Base-by-base conservation (phyloP, 2,329 filamentous ascomycete species). In the Cordyceps cicadae region DNA sequence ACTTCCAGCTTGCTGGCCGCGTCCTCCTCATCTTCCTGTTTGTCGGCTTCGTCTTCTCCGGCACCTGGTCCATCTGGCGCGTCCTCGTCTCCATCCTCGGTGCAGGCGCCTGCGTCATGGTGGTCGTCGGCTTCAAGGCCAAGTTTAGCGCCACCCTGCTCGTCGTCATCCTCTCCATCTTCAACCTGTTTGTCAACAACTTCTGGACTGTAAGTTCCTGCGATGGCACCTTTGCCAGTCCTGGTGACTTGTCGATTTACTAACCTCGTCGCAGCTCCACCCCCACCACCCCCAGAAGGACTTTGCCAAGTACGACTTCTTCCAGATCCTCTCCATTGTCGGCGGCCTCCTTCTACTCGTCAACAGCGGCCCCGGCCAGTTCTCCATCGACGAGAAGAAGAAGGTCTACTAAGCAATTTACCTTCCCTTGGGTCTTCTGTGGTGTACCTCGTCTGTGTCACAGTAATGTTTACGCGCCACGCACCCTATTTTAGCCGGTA, bases 281-380 rank as follows among this genome's bases (percentile, higher is more conserved):
- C 89, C 93, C 67, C 90, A 96, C 79, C 94, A 99, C 81, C 94
- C 94, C 54, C 93, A 97, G 83, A 97, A 97, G 85, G 94, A 99
- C 77, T 99, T 99, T 73, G 94, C 94, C 81, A 99, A 99, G 80
- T 99, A 99, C 84, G 94, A 99, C 76, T 99, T 99, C 83, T 99
- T 99, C 87, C 94, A 99, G 81, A 97, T 97, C 69, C 83, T 99
- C 60, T 99, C 94, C 57, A 99, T 99, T 73, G 93, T 97, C 66
- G 94, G 94, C 66, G 94, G 94, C 75, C 89, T 99, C 62, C 83
- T 99, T 62, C 87, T 99, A 66, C 85, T 99, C 67, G 92, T 97
- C 78, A 99, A 99, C 85, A 97, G 94, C 85, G 94, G 94, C 64
- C 94, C 94, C 11, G 94, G 94, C 65, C 92, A 96, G 76, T 89